A percentile compares a stretch with the other conserved stretches of the same genome.
These are phyloP conservation scores for Smithsoniella earleae DNA, from an alignment of 163 green algal genomes.

Conservation along the genomic window DNA sequence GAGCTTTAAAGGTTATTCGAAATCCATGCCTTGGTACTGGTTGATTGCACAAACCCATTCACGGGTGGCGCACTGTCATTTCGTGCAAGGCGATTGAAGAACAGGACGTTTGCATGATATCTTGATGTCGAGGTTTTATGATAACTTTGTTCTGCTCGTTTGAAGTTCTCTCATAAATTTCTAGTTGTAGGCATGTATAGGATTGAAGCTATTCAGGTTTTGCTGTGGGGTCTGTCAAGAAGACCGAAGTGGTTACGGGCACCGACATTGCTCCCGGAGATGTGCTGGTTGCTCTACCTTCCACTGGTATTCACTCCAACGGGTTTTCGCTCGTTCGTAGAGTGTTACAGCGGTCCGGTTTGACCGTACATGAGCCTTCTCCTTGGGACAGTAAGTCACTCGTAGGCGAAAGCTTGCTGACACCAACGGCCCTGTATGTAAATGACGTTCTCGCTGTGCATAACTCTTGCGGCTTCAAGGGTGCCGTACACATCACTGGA, in stretches of 20 bases:
- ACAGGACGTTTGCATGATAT: too few species aligned
- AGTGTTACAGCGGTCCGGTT: constrained; percentile 51
- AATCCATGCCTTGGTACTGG: too few species aligned
- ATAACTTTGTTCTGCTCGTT: too few species aligned
- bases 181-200: too few species aligned
- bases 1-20: too few species aligned
- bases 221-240: constrained; percentile 88
- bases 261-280: constrained; percentile 71
- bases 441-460: constrained; percentile 42
- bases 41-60: too few species aligned
- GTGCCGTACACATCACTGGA: constrained; percentile 91
- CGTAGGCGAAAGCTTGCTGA: constrained; percentile 68
- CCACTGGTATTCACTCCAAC: constrained; percentile 89
- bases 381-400: constrained; percentile 51
- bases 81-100: too few species aligned
- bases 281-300: constrained; percentile 72
- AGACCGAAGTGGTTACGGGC: constrained; percentile 83
- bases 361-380: constrained; percentile 48
- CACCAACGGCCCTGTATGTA: constrained; percentile 87
- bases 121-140: too few species aligned
- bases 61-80: too few species aligned
- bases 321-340: constrained; percentile 92
- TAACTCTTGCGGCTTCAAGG: constrained; percentile 49
- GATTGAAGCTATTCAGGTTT: constrained; percentile 62
- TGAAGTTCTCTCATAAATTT: too few species aligned